Conservation (phyloP, 2,329 filamentous ascomycete genomes). For the Bipolaris cookei region DNA sequence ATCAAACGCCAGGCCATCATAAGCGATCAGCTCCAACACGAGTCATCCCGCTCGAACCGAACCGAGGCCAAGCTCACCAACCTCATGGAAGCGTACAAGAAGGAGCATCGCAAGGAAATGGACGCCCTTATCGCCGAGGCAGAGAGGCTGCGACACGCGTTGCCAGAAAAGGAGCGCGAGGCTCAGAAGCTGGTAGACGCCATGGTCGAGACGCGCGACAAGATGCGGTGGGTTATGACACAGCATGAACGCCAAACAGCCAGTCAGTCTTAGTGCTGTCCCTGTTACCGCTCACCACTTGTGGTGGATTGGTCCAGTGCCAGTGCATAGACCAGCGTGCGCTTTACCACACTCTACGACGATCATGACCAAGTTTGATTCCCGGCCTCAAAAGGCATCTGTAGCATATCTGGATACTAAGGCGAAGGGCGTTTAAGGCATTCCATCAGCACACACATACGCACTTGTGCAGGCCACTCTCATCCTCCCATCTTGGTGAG, state of each 20-base stretch:
- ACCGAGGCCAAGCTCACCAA: constrained; percentile 68
- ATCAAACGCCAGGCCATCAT: constrained; percentile 66
- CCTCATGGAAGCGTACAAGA: constrained; percentile 70
- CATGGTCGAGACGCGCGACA: constrained; percentile 65
- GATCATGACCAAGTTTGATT: constrained; percentile 27
- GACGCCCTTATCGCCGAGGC: constrained; percentile 65
- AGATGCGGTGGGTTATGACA: constrained; percentile 73
- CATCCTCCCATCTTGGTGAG: too few relatives aligned
- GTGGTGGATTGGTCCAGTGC: not conserved
- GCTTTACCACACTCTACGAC: constrained; percentile 15
- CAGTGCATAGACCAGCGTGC: not conserved
- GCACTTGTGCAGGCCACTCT: not conserved
- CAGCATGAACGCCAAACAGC: constrained; percentile 35
- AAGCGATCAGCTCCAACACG: constrained; percentile 74
- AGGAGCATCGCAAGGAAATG: constrained; percentile 67
- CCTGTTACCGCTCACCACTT: not conserved
- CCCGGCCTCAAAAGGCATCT: constrained; percentile 24
- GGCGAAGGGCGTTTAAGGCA: constrained; percentile 16
- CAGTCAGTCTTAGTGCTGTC: constrained; percentile 7
- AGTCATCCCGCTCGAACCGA: constrained; percentile 65
- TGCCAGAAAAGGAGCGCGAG: constrained; percentile 64
- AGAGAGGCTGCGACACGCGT: constrained; percentile 60
- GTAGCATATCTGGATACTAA: constrained; percentile 30
- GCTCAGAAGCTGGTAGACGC: constrained; percentile 66
- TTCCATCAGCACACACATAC: not conserved